phyloP scores from a whole-genome alignment of 2,329 filamentous ascomycete genomes.

The Aaosphaeria arxii region DNA sequence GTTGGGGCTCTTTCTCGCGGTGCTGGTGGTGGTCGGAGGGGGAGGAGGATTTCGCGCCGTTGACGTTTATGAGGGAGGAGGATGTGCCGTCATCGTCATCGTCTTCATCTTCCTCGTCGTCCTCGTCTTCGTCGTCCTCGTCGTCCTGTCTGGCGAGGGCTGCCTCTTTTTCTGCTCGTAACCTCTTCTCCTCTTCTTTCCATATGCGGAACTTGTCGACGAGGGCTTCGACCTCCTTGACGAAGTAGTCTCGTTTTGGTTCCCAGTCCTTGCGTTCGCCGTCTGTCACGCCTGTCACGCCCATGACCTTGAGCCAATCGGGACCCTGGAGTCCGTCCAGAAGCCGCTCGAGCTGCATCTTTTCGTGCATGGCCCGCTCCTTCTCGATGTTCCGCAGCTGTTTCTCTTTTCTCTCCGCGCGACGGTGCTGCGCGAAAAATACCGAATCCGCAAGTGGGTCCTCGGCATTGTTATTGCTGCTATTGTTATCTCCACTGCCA shows the following conservation, averaged over 20 bases:
- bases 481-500: too few relatives aligned
- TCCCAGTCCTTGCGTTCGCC: slow-evolving; percentile 83
- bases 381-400: slow-evolving; percentile 66
- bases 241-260: slow-evolving; percentile 79
- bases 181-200: slow-evolving; percentile 84
- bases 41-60: slow-evolving; percentile 6
- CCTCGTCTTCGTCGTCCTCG: slow-evolving; percentile 42
- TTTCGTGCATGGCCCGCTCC: slow-evolving; percentile 64
- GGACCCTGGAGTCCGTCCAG: slow-evolving; percentile 83
- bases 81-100: slow-evolving; percentile 13
- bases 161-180: slow-evolving; percentile 73
- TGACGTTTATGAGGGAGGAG: slow-evolving; percentile 1
- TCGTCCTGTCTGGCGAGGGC: slow-evolving; percentile 50
- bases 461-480: slow-evolving; percentile 7
- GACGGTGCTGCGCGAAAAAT: slow-evolving; percentile 58
- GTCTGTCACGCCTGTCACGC: slow-evolving; percentile 81
- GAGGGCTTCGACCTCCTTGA: slow-evolving; percentile 75
- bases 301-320: slow-evolving; percentile 92
- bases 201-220: slow-evolving; percentile 85
- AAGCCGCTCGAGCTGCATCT: slow-evolving; percentile 62
- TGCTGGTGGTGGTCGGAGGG: slow-evolving; percentile 29
- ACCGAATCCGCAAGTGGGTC: slow-evolving; percentile 58
- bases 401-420: slow-evolving; percentile 64
- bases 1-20: slow-evolving; percentile 44
- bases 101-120: slow-evolving; percentile 35